These are phyloP conservation scores for Neocucurbitaria cava DNA, from an alignment of 2,329 filamentous ascomycete species.

Conservation along the genomic window DNA sequence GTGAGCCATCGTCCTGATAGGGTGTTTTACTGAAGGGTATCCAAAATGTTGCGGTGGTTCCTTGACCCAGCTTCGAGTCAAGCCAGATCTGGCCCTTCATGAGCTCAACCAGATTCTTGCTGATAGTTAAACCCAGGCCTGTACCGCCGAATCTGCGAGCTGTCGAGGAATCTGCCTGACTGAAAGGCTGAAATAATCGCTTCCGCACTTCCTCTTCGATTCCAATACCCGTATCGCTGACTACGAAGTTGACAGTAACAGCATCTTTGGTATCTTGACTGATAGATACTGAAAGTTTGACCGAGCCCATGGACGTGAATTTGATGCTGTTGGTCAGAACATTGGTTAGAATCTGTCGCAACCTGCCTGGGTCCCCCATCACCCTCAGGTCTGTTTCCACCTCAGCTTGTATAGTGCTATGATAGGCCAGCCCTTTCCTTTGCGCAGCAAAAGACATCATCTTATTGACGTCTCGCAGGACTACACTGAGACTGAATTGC, in stretches of 20 bases:
- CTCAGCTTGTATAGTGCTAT: conserved; percentile 67
- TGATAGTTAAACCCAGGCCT: conserved; percentile 79
- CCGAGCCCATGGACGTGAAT: conserved; percentile 48
- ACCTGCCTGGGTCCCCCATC: conserved; percentile 82
- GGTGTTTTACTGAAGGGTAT: conserved; percentile 78
- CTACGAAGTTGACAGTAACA: conserved; percentile 72
- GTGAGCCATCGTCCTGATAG: conserved; percentile 56
- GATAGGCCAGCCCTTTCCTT: conserved; percentile 77
- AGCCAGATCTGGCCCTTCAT: conserved; percentile 80
- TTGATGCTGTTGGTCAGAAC: conserved; percentile 66
- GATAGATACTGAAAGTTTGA: conserved; percentile 68
- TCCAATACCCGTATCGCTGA: conserved; percentile 81
- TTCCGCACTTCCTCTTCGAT: conserved; percentile 79
- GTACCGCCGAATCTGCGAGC: conserved; percentile 81
- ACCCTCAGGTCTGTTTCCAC: conserved; percentile 75
- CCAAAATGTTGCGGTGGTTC: conserved; percentile 78
- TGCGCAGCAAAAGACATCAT: conserved; percentile 88
- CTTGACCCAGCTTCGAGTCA: conserved; percentile 69
- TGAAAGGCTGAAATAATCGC: conserved; percentile 79
- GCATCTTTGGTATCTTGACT: conserved; percentile 69
- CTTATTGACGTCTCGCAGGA: conserved; percentile 80
- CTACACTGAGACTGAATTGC: conserved; percentile 76
- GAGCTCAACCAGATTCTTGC: conserved; percentile 76
- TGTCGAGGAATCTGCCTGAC: conserved; percentile 81
- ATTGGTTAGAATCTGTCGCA: conserved; percentile 85